Base-by-base conservation (phyloP, 371 early-diverging fungal genomes). In the Choanephora cucurbitarum region DNA sequence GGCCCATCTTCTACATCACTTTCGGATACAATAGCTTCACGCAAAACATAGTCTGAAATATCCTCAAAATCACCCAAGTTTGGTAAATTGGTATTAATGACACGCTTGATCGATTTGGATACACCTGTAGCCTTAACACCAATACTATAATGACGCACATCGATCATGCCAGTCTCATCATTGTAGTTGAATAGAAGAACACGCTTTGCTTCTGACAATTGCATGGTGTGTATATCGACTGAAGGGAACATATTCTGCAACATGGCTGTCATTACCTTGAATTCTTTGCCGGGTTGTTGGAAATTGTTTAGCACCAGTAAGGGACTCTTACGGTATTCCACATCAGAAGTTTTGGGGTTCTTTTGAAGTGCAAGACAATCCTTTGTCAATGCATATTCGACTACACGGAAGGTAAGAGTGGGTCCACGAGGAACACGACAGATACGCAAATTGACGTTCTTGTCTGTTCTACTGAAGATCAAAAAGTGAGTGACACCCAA, bases 231-330 rank as follows among this genome's bases (percentile, higher is more conserved):
- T 22, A 96, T 90, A 75, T 95, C 92, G 59, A 98, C 93, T 3
- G 97, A 72, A 0, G 98, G 97, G 61, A 96, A 95, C 88, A 98
- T 84, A 72, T 94, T 95, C 64, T 97, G 98, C 58, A 98, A 83
- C 87, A 95, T 88, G 28, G 93, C 90, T 3, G 92, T 86, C 88
- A 95, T 88, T 40, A 98, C 82, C 70, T 93, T 92, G 66, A 94
- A 82, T 54, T 94, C 86, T 44, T 90, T 91, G 23, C 83, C 83
- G 58, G 89, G 85, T 28, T 79, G 82, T 32, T 83, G 86, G 75
- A 96, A 95, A 73, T 94, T 94, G 73, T 97, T 97, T 40, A 97
- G 78, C 2, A 97, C 94, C 17, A 97, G 72, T 73, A 97, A 72
- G 15, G 97, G 97, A 15, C 94, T 71, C 13, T 82, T 79, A 33